These are phyloP conservation scores for Tetradesmus obliquus DNA, from an alignment of 139 green algal genomes.

Conservation along the genomic window DNA sequence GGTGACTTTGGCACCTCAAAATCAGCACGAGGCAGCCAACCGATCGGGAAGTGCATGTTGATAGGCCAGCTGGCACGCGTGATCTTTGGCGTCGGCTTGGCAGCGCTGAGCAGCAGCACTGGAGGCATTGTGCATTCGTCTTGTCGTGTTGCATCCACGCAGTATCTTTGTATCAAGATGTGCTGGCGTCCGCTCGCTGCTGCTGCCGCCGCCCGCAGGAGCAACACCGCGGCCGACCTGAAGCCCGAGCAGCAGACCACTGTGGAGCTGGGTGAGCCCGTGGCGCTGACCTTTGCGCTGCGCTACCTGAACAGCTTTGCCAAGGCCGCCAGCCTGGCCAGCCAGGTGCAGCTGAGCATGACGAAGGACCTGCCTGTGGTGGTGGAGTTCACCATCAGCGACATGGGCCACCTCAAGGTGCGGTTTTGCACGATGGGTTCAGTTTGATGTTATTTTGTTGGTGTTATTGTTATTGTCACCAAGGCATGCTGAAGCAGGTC, in stretches of 20 bases:
- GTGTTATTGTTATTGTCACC: background rate
- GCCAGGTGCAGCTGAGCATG: slow-evolving; percentile 81
- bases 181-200: background rate
- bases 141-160: background rate
- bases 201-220: slow-evolving; percentile 55
- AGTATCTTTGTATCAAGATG: background rate
- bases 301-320: slow-evolving; percentile 98
- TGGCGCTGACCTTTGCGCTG: slow-evolving; percentile 94
- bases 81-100: no score
- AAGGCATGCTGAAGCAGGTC: slow-evolving; percentile 66
- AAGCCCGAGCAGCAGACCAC: slow-evolving; percentile 86
- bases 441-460: background rate
- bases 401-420: slow-evolving; percentile 41
- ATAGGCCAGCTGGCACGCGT: no score
- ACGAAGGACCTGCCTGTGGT: slow-evolving; percentile 93
- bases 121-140: background rate
- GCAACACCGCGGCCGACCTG: slow-evolving; percentile 29
- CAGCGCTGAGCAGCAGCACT: no score
- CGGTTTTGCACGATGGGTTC: background rate
- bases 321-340: slow-evolving; percentile 76
- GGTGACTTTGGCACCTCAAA: background rate
- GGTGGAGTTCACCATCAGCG: slow-evolving; percentile 91
- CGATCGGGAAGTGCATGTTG: background rate
- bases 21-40: no score
- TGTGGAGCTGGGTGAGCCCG: slow-evolving; percentile 95